phyloP scores from a whole-genome alignment of 345 rosid genomes.

The Populus tremula region DNA sequence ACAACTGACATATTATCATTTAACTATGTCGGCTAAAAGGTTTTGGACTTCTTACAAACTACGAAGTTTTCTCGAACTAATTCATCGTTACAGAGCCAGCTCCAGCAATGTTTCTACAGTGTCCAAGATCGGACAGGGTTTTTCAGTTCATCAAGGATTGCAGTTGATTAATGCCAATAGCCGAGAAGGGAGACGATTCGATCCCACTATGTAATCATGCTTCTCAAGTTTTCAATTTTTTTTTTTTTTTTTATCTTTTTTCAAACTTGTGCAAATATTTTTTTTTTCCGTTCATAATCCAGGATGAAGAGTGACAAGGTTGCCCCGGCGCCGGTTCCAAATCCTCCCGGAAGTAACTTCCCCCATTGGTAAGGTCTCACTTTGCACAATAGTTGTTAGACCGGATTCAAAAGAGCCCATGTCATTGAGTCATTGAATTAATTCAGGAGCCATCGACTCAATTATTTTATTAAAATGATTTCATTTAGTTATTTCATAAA shows the following conservation, averaged over 20 bases:
- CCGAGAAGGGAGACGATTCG: constrained; percentile 5
- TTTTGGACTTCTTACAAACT: constrained; percentile 4
- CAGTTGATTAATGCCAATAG: constrained; percentile 7
- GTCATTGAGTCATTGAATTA: too few species aligned
- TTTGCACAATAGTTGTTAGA: not conserved
- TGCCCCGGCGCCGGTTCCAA: constrained; percentile 10
- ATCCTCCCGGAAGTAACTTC: constrained; percentile 34
- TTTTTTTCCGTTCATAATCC: not conserved
- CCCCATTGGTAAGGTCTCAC: constrained; percentile 30
- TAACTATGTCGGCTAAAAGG: not conserved
- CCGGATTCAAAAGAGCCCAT: too few species aligned
- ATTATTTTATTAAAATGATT: too few species aligned
- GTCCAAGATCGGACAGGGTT: constrained; percentile 8
- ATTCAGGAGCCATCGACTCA: too few species aligned
- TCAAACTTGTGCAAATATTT: not conserved
- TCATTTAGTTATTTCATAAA: too few species aligned
- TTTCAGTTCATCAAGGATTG: constrained; percentile 21
- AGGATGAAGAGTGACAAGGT: constrained; percentile 12
- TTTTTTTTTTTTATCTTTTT: not conserved
- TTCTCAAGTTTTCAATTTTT: not conserved
- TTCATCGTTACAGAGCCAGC: not conserved
- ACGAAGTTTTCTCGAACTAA: constrained; percentile 5
- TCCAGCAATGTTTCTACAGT: not conserved
- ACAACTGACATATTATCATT: not conserved
- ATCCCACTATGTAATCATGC: constrained; percentile 9